Evolutionary conservation across 371 early-diverging fungal genomes (phyloP), one percentile per base, ranked within the genome.

Genomic region (Nematocida ironsii): DNA sequence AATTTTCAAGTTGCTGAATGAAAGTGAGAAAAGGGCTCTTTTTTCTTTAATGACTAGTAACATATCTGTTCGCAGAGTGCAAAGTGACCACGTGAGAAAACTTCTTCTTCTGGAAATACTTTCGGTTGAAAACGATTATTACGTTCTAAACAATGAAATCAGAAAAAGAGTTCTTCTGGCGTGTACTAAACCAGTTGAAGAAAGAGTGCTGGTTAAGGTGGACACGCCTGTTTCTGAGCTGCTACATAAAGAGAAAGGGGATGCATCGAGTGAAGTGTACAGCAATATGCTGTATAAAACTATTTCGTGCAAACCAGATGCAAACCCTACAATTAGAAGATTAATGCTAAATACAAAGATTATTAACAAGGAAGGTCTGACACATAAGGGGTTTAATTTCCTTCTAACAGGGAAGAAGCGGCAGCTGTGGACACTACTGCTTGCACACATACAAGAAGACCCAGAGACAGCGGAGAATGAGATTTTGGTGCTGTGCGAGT

Each of bases 311-410:
- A 67, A 58, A 20, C 39, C 69, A 23, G 55, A 67, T 47, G 58
- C 39, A 18, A 58, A 48, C 71, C 50, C 5, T 1, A 33, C 57
- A 25, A 45, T 78, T 18, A 23, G 69, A 9, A 18, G 58, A 52
- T 75, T 85, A 27, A 76, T 83, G 68, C 73, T 66, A 44, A 66
- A 73, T 25, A 76, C 73, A 6, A 71, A 78, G 2, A 80, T 86
- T 52, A 73, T 84, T 42, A 72, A 40, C 20, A 52, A 72, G 9
- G 50, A 67, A 27, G 73, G 84, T 48, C 86, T 88, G 20, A 87
- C 88, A 5, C 83, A 86, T 73, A 84, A 74, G 67, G 88, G 88
- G 44, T 86, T 88, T 82, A 86, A 86, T 61, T 88, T 88, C 83
- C 74, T 87, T 23, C 82, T 88, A 33, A 81, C 82, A 54, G 74